These are phyloP conservation scores for Rostrohypoxylon terebratum DNA, from an alignment of 495 filamentous ascomycete genomes.

Conservation along the genomic window DNA sequence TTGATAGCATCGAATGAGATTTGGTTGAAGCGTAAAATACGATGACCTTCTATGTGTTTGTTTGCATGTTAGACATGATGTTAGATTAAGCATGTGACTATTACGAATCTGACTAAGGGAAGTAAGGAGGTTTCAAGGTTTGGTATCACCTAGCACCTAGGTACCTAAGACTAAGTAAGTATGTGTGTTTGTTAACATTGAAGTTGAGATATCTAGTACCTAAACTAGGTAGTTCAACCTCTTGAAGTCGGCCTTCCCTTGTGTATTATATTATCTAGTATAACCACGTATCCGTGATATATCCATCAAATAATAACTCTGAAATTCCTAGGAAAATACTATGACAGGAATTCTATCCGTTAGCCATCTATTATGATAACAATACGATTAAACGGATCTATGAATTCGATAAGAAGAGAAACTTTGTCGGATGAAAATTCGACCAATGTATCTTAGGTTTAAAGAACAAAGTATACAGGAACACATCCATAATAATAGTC, in stretches of 20 bases:
- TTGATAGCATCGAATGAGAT: slow-evolving; percentile 32
- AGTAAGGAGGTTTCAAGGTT: neutral
- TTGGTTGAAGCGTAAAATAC: slow-evolving; percentile 12
- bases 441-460: too few species aligned
- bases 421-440: too few species aligned
- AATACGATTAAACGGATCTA: too few species aligned
- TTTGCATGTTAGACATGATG: neutral
- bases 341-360: too few species aligned
- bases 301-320: neutral
- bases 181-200: too few species aligned
- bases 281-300: neutral
- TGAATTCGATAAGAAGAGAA: too few species aligned
- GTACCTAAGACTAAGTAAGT: too few species aligned
- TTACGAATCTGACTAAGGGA: neutral
- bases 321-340: neutral
- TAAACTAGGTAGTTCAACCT: neutral
- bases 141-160: neutral
- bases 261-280: neutral
- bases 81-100: neutral
- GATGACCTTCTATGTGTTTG: neutral
- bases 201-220: too few species aligned
- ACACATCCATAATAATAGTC: neutral
- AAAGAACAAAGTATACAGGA: too few species aligned
- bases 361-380: too few species aligned
- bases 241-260: neutral